Percentiles rank a stretch among this genome's conserved stretches.
phyloP scores from a whole-genome alignment of 2,329 filamentous ascomycete genomes.

The Torrubiella hemipterigena region DNA sequence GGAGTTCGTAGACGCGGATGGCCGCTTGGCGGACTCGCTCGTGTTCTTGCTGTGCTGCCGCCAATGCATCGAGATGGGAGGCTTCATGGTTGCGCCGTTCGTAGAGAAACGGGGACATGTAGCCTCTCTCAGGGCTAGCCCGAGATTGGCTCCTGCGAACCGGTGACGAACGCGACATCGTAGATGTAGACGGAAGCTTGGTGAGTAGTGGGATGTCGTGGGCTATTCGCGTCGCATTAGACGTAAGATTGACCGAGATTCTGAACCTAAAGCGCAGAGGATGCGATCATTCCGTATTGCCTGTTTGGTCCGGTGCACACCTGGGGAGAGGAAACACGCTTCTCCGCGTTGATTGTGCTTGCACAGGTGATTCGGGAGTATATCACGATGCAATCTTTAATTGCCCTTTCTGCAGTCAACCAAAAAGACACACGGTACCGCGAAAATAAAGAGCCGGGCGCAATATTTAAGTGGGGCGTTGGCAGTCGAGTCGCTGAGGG shows the following conservation, averaged over 20 bases:
- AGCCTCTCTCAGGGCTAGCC: constrained; percentile 30
- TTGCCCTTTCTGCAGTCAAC: too few species aligned
- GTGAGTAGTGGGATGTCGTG: neutral
- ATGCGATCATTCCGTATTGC: constrained; percentile 3
- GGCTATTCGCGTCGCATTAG: too few species aligned
- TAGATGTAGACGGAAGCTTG: constrained; percentile 13
- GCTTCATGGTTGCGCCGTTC: constrained; percentile 50
- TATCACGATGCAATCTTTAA: neutral
- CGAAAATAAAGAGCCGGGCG: constrained; percentile 11
- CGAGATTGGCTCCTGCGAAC: constrained; percentile 23
- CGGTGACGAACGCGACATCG: constrained; percentile 34
- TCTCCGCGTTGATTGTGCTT: too few species aligned
- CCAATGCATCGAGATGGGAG: constrained; percentile 53
- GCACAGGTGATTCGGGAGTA: too few species aligned
- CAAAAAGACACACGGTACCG: constrained; percentile 8
- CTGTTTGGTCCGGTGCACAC: too few species aligned
- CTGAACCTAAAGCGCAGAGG: neutral
- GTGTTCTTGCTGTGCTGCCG: constrained; percentile 53
- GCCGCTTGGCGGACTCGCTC: constrained; percentile 46
- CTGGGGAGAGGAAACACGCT: too few species aligned
- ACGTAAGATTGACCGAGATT: too few species aligned
- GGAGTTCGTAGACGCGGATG: constrained; percentile 32
- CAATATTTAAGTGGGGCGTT: neutral
- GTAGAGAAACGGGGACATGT: constrained; percentile 48
- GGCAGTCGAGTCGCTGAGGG: neutral